Evolutionary conservation across 805 yeast genomes (phyloP).

Genomic region (Nakazawaea wickerhamii): DNA sequence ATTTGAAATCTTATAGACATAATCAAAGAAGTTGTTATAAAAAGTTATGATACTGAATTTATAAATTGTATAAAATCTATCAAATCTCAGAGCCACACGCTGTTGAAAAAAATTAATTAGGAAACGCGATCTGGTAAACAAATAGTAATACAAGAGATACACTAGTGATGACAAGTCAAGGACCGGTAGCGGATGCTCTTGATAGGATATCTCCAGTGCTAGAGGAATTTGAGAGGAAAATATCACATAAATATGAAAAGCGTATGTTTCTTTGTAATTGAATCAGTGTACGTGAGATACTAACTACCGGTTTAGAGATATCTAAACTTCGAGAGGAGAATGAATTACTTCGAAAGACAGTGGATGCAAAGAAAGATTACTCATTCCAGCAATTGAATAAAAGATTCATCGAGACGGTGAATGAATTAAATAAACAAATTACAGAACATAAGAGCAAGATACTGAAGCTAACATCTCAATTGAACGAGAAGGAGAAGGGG

Average conservation of each 20-base stretch:
- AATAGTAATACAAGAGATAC: too few species aligned
- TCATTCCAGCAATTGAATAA: constrained; percentile 5
- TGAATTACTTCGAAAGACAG: neutral
- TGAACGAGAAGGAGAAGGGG: too few species aligned
- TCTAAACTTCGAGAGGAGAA: neutral
- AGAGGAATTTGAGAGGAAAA: neutral
- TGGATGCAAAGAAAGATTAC: neutral
- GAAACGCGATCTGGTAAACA: too few species aligned
- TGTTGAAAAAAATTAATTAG: too few species aligned
- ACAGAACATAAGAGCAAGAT: neutral
- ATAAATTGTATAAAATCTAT: too few species aligned
- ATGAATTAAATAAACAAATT: neutral
- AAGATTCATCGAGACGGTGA: neutral
- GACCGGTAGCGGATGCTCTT: neutral
- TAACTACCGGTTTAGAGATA: neutral
- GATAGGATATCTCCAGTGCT: neutral
- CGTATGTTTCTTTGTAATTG: neutral
- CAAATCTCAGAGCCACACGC: too few species aligned
- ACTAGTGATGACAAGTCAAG: neutral
- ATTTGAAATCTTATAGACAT: neutral
- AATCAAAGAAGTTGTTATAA: too few species aligned
- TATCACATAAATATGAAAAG: neutral
- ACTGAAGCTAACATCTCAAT: neutral
- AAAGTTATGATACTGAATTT: too few species aligned
- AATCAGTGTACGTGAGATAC: neutral